phyloP scores from a whole-genome alignment of 106 monocot genomes.

The Cymbidium sinense region DNA sequence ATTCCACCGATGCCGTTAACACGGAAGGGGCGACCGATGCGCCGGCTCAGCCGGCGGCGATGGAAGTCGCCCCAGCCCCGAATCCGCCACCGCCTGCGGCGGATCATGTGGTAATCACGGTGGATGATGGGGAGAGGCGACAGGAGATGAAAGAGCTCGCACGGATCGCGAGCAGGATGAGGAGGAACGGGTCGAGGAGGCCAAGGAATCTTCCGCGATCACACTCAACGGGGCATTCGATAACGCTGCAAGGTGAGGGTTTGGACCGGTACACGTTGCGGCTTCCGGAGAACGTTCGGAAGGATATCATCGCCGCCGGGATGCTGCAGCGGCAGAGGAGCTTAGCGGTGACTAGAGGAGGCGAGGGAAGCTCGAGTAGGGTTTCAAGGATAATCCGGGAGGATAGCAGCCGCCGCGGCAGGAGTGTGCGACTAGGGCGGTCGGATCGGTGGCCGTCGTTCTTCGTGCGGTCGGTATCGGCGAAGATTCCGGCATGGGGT shows the following conservation, averaged over 20 bases:
- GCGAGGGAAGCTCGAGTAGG: conserved; percentile 37
- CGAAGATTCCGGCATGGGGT: conserved; percentile 27
- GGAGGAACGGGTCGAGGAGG: conserved; percentile 23
- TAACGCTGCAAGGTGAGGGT: conserved; percentile 34
- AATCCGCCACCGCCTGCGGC: background rate
- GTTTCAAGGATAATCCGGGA: conserved; percentile 15
- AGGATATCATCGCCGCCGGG: conserved; percentile 34
- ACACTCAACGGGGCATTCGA: conserved; percentile 62
- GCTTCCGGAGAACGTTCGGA: conserved; percentile 56
- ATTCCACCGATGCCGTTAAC: background rate
- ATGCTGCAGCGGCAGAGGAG: conserved; percentile 40
- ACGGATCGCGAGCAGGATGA: conserved; percentile 20
- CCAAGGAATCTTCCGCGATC: conserved; percentile 38
- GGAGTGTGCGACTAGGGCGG: conserved; percentile 25
- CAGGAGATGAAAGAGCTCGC: conserved; percentile 24
- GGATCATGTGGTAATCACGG: conserved; percentile 26
- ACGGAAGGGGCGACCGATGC: no score
- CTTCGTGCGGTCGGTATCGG: conserved; percentile 36
- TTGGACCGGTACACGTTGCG: conserved; percentile 71
- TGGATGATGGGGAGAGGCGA: conserved; percentile 15
- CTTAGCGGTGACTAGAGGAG: conserved; percentile 8
- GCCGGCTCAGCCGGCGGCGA: background rate
- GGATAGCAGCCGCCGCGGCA: conserved; percentile 20
- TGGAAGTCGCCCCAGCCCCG: background rate
- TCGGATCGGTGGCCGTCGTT: conserved; percentile 55